Evolutionary conservation across 129 eudicot species (phyloP).

Genomic region (Sambucus nigra): DNA sequence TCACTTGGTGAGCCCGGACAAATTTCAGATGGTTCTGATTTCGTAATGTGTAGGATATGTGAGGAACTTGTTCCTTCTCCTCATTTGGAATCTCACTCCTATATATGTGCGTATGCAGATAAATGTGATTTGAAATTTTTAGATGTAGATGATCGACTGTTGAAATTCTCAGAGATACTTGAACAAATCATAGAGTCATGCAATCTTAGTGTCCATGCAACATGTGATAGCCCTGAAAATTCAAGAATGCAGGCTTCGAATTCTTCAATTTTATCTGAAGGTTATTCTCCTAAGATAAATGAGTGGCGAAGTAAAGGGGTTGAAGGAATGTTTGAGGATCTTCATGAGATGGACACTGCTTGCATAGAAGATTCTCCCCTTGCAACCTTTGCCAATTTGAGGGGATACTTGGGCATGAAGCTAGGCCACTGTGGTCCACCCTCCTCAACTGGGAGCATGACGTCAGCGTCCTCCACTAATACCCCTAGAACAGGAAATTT

Average conservation of each 20-base stretch:
- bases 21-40: constrained; percentile 27
- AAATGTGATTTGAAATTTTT: constrained; percentile 52
- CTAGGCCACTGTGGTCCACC: constrained; percentile 53
- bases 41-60: constrained; percentile 82
- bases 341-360: constrained; percentile 97
- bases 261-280: constrained; percentile 28
- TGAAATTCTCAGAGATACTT: constrained; percentile 63
- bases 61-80: constrained; percentile 70
- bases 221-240: constrained; percentile 44
- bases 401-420: constrained; percentile 49
- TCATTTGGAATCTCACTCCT: constrained; percentile 75
- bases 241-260: constrained; percentile 30
- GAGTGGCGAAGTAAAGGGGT: constrained; percentile 75
- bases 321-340: constrained; percentile 90
- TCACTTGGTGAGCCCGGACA: constrained; percentile 26
- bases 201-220: constrained; percentile 28
- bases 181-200: constrained; percentile 61
- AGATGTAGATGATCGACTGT: constrained; percentile 60
- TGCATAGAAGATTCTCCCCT: constrained; percentile 62
- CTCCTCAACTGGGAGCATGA: constrained; percentile 73
- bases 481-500: constrained; percentile 68
- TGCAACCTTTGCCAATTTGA: constrained; percentile 28
- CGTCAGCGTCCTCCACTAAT: constrained; percentile 69
- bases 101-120: constrained; percentile 86
- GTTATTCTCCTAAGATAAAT: constrained; percentile 54